A percentile compares a stretch with the other conserved stretches of the same genome.
These are phyloP conservation scores for Rhododendron griersonianum DNA, from an alignment of 148 eudicot genomes.

Conservation along the genomic window DNA sequence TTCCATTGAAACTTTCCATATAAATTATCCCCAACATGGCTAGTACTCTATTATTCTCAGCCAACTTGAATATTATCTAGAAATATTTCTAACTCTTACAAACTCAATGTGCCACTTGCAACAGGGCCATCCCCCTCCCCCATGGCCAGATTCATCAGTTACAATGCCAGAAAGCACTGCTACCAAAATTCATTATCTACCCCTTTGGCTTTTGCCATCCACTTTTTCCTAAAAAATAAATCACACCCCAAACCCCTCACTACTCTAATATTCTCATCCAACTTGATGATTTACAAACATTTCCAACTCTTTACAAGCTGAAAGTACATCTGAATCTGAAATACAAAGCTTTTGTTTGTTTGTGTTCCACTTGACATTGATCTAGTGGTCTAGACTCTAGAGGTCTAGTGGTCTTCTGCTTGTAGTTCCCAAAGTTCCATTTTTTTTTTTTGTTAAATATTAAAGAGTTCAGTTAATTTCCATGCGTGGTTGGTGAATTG, in stretches of 20 bases:
- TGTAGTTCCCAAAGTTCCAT: neutral
- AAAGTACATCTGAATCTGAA: neutral
- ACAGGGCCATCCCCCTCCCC: neutral
- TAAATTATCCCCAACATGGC: neutral
- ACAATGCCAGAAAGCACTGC: neutral
- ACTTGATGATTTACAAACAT: neutral
- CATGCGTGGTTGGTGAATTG: neutral
- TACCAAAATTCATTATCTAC: neutral
- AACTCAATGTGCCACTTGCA: neutral
- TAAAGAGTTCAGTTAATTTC: neutral
- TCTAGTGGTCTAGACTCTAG: neutral
- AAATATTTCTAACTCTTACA: neutral
- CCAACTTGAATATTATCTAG: neutral
- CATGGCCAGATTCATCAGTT: neutral
- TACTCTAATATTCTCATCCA: neutral
- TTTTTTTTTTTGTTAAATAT: no score
- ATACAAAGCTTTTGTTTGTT: neutral
- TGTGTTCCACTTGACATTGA: neutral
- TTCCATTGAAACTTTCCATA: neutral
- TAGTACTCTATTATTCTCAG: neutral
- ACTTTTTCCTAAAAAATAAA: neutral
- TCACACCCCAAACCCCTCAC: neutral
- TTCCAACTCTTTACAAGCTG: neutral
- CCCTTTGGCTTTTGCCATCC: neutral
- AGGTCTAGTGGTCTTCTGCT: neutral